Conservation (phyloP, 2,329 filamentous ascomycete genomes). For the Ceratocystis huliohia region DNA sequence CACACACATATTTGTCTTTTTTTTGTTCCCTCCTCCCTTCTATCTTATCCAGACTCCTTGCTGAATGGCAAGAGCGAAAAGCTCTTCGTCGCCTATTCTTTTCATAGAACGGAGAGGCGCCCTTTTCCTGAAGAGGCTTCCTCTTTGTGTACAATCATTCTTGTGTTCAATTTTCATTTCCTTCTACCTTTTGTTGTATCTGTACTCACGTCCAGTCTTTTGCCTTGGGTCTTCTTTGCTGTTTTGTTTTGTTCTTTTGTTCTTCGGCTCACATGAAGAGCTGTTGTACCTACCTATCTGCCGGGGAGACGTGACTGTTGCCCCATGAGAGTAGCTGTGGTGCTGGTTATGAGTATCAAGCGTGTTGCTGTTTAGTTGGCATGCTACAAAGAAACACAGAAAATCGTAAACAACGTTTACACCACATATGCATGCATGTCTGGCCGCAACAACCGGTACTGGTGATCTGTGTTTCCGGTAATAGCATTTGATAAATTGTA, state of each 20-base stretch:
- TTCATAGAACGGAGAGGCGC: background rate
- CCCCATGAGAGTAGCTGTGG: background rate
- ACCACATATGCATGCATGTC: background rate
- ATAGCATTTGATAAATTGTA: background rate
- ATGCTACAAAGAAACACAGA: background rate
- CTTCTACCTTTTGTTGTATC: conserved; percentile 5
- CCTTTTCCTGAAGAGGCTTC: background rate
- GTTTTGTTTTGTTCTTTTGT: background rate
- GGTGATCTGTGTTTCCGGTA: background rate
- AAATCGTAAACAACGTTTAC: background rate
- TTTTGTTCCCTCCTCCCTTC: background rate
- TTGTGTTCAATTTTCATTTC: conserved; percentile 6
- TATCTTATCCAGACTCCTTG: background rate
- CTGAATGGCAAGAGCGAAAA: conserved; percentile 3
- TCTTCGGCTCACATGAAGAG: background rate
- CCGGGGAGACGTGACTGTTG: background rate
- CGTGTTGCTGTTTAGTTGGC: background rate
- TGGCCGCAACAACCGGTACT: background rate
- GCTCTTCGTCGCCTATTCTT: background rate
- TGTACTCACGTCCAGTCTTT: conserved; percentile 2
- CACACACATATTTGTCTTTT: background rate
- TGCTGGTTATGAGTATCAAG: background rate
- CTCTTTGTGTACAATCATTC: conserved; percentile 10
- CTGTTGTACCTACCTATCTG: background rate
- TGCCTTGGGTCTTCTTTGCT: background rate